These are phyloP conservation scores for Talaromyces trachyspermus DNA, from an alignment of 495 filamentous ascomycete species.

Conservation along the genomic window DNA sequence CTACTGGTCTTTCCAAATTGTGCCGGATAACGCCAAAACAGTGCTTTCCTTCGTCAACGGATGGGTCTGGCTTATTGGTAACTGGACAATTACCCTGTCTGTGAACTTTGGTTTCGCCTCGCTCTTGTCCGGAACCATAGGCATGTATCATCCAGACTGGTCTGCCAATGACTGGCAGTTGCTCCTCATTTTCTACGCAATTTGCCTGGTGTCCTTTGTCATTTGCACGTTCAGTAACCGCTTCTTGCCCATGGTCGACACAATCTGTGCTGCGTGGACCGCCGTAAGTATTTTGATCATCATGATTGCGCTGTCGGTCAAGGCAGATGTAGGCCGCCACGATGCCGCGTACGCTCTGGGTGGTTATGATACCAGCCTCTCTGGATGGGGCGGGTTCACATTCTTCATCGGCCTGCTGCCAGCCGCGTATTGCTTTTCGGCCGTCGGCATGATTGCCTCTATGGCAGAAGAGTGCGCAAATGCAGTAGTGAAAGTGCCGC, in stretches of 20 bases:
- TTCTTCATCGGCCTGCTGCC: conserved; percentile 48
- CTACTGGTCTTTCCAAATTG: conserved; percentile 43
- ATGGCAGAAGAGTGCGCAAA: conserved; percentile 44
- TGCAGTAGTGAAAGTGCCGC: conserved; percentile 38
- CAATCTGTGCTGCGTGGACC: conserved; percentile 34
- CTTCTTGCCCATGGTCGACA: conserved; percentile 49
- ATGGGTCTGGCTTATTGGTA: conserved; percentile 61
- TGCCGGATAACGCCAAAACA: conserved; percentile 17
- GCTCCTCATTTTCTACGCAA: conserved; percentile 51
- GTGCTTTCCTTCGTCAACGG: conserved; percentile 57
- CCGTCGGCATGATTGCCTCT: conserved; percentile 44
- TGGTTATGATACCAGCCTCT: conserved; percentile 41
- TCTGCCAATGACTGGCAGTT: conserved; percentile 47
- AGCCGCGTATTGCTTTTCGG: conserved; percentile 44
- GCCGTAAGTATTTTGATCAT: conserved; percentile 31
- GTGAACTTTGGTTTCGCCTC: conserved; percentile 63
- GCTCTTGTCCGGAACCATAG: conserved; percentile 47
- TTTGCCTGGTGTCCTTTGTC: conserved; percentile 45
- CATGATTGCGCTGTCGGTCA: conserved; percentile 32
- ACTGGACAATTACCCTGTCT: conserved; percentile 62
- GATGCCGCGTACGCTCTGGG: conserved; percentile 33
- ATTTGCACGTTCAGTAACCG: conserved; percentile 52
- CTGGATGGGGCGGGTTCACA: conserved; percentile 39
- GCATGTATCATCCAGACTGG: conserved; percentile 51
- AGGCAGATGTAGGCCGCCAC: conserved; percentile 36